Base-by-base conservation (phyloP, 331 rosid genomes). In the Erythrophleum ivorense region DNA sequence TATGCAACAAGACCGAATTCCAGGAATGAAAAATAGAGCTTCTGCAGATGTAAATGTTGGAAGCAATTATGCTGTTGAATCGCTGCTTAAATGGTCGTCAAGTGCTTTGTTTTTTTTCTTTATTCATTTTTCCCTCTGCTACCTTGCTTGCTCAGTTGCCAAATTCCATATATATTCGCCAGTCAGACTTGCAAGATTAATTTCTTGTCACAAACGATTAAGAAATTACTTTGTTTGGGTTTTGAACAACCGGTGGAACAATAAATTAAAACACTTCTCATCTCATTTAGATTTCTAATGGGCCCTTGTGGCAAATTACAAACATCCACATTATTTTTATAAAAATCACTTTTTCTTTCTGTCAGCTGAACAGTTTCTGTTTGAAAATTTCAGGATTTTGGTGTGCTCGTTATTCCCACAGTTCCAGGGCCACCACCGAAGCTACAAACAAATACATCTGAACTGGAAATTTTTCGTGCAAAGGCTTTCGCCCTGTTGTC, bases 351-450 rank as follows among this genome's bases (percentile, higher is more conserved):
- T 31, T 12, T 33, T 64, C 5, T 36, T 78, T 78, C 48, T 40
- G 69, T 75, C 70, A 54, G 59, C 21, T 21, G 64, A 50, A 54
- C 45, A 52, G 3, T 18, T 60, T 85, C 4, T 73, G 53, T 18
- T 7, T 58, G 72, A 73, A 34, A 81, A 58, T 45, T 73, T 74
- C 90, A 96, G 98, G 98, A 93, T 78, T 81, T 59, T 12, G 98
- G 98, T 48, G 90, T 93, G 80, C 97, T 96, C 34, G 87, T 88
- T 65, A 86, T 96, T 75, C 98, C 99, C 45, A 93, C 98, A 3
- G 92, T 93, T 78, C 97, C 97, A 36, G 97, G 92, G 16, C 86
- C 90, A 53, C 98, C 99, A 40, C 99, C 97, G 60, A 92, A 92
- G 79, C 84, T 87, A 45, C 87, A 72, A 74, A 88, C 88, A 57